A percentile compares a stretch with the other conserved stretches of the same genome.
Evolutionary conservation across 768 basidiomycete species (phyloP).

Genomic region (Mycena galopus): DNA sequence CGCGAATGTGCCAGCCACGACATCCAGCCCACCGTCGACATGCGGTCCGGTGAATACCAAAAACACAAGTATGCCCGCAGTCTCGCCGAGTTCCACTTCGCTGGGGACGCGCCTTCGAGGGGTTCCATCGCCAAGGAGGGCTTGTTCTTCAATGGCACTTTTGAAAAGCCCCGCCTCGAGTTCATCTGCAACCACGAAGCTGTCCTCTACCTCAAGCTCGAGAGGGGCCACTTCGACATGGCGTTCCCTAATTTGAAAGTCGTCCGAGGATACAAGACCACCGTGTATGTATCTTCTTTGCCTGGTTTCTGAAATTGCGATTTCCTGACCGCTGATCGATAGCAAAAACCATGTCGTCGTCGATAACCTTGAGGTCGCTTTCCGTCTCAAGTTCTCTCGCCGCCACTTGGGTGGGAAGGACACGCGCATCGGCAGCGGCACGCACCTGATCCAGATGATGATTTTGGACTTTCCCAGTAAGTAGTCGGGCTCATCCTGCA

Average conservation of each 20-base stretch:
- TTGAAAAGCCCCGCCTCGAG: conserved; percentile 37
- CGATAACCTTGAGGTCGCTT: conserved; percentile 7
- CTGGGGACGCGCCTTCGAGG: conserved; percentile 7
- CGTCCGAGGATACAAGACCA: not conserved
- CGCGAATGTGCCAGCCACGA: conserved; percentile 17
- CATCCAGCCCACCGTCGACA: conserved; percentile 11
- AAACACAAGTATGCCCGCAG: conserved; percentile 24
- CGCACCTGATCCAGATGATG: conserved; percentile 22
- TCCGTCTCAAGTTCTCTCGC: conserved; percentile 24
- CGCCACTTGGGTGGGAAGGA: conserved; percentile 17
- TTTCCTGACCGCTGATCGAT: not conserved
- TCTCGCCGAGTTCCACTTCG: conserved; percentile 24
- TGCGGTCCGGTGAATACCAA: not conserved
- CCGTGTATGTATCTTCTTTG: not conserved
- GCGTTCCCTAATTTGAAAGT: conserved; percentile 26
- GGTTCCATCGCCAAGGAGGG: conserved; percentile 2
- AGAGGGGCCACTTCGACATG: conserved; percentile 37
- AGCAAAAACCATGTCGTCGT: conserved; percentile 6
- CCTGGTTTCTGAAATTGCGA: not conserved
- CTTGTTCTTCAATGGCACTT: conserved; percentile 35
- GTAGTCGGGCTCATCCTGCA: not conserved
- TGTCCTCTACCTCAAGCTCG: conserved; percentile 32
- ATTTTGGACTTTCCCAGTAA: conserved; percentile 24
- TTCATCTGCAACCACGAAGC: conserved; percentile 33
- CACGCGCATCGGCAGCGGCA: conserved; percentile 16